Base-by-base conservation (phyloP, 768 basidiomycete species). In the Termitomyces sp. region DNA sequence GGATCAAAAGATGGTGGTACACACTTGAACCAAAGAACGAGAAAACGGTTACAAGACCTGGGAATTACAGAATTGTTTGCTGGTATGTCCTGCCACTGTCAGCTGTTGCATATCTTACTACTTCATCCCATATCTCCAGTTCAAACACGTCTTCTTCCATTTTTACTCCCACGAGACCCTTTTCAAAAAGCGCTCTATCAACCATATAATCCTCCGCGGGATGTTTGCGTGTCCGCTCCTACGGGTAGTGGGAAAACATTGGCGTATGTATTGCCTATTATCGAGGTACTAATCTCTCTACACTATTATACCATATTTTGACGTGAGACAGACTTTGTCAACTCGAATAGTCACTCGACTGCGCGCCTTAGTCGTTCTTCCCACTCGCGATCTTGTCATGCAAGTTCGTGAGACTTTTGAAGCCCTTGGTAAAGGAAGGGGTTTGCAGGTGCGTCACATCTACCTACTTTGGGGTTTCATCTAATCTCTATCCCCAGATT, bases 221-320 rank as follows among this genome's bases (percentile, higher is more conserved):
- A 99, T 71, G 80, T 94, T 13, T 95, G 94, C 63, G 90, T 96
- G 13, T 97, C 94, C 8, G 97, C 97, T 1, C 97, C 97, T 0
- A 99, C 97, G 0, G 97, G 97, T 24, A 97, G 94, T 63, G 97
- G 97, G 0, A 99, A 99, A 71, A 99, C 96, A 0, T 79, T 99
- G 29, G 91, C 93, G n/a, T 99, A 99, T 72, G 91, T 87, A 1
- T 73, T 98, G 34, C 97, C 97, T 1, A 90, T 98, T 55, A 78
- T 97, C 31, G 93, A 97, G 79, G 93, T 89, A 57, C 57, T 72
- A n/a, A 54, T 29, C 58, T 6, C 16, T 55, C 37, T 32, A 26
- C 12, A 22, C 29, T 31, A 22, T 47, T 42, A 16, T 12, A 54
- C 22, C 31, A 8, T 34, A 18, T 36, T 42, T 55, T 55, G 32